Evolutionary conservation across 116 monocot genomes (phyloP).

Genomic region (Phalaenopsis hybrid): DNA sequence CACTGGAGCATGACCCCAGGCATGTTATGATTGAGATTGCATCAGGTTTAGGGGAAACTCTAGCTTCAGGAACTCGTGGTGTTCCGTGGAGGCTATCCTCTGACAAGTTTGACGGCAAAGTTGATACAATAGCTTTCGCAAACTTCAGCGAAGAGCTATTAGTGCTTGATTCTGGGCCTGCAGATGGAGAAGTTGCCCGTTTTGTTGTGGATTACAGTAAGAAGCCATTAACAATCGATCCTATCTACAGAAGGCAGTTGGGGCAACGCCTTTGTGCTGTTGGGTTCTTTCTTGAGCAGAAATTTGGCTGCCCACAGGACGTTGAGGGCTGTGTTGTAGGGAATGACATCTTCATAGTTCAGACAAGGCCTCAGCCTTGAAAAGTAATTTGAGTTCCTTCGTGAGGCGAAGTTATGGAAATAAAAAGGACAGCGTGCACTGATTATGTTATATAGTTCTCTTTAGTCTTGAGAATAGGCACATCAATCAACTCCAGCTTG

Average conservation of each 20-base stretch:
- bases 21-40: slow-evolving; percentile 75
- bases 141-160: slow-evolving; percentile 88
- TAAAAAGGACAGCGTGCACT: no score
- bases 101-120: slow-evolving; percentile 67
- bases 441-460: no score
- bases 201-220: slow-evolving; percentile 85
- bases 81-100: slow-evolving; percentile 80
- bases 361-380: slow-evolving; percentile 77
- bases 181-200: slow-evolving; percentile 60
- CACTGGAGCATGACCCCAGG: slow-evolving; percentile 47
- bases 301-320: slow-evolving; percentile 78
- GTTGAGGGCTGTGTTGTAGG: slow-evolving; percentile 90
- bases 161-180: slow-evolving; percentile 52
- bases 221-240: slow-evolving; percentile 57
- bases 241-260: slow-evolving; percentile 55
- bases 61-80: slow-evolving; percentile 82
- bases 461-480: no score
- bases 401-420: no score
- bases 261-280: slow-evolving; percentile 69
- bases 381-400: neutral
- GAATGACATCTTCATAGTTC: slow-evolving; percentile 80
- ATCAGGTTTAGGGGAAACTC: slow-evolving; percentile 85
- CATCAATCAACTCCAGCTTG: no score
- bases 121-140: slow-evolving; percentile 76
- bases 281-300: slow-evolving; percentile 86